Percentiles rank a stretch among this genome's conserved stretches.
These are phyloP conservation scores for Trichoderma breve DNA, from an alignment of 2,329 filamentous ascomycete genomes.

Conservation along the genomic window DNA sequence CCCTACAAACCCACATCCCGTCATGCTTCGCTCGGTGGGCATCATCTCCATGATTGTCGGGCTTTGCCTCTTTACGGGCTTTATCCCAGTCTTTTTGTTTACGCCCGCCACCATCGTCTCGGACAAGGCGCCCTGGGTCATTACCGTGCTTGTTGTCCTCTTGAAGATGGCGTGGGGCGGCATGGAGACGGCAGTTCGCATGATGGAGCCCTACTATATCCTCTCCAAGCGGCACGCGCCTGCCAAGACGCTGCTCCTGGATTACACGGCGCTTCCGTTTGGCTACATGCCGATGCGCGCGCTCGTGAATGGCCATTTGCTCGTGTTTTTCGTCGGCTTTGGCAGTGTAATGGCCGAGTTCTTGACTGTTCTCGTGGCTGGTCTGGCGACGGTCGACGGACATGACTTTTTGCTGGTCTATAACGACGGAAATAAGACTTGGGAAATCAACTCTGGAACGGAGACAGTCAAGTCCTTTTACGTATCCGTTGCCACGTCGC, in stretches of 20 bases:
- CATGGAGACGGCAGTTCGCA: conserved; percentile 66
- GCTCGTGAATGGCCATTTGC: conserved; percentile 60
- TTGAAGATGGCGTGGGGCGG: conserved; percentile 68
- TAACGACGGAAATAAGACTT: conserved; percentile 18
- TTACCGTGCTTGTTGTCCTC: conserved; percentile 63
- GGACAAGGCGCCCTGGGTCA: conserved; percentile 61
- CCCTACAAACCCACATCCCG: conserved; percentile 62
- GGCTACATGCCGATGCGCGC: conserved; percentile 62
- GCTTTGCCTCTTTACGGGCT: conserved; percentile 53
- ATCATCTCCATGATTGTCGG: conserved; percentile 60
- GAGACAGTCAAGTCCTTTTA: conserved; percentile 65
- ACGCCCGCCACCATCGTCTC: conserved; percentile 53
- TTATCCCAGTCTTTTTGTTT: conserved; percentile 64
- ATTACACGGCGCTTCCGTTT: conserved; percentile 71
- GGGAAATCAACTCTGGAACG: conserved; percentile 49
- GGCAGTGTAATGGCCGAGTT: conserved; percentile 72
- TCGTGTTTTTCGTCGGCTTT: conserved; percentile 67
- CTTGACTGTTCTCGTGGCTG: conserved; percentile 66
- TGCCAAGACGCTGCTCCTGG: conserved; percentile 63
- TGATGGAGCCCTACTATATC: conserved; percentile 74
- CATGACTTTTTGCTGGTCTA: conserved; percentile 50
- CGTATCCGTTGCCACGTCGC: conserved; percentile 59
- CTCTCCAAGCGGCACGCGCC: conserved; percentile 65
- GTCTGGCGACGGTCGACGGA: conserved; percentile 63
- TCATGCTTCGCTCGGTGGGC: conserved; percentile 62